phyloP scores from a whole-genome alignment of 768 basidiomycete genomes.

The Psilocybe azurescens region DNA sequence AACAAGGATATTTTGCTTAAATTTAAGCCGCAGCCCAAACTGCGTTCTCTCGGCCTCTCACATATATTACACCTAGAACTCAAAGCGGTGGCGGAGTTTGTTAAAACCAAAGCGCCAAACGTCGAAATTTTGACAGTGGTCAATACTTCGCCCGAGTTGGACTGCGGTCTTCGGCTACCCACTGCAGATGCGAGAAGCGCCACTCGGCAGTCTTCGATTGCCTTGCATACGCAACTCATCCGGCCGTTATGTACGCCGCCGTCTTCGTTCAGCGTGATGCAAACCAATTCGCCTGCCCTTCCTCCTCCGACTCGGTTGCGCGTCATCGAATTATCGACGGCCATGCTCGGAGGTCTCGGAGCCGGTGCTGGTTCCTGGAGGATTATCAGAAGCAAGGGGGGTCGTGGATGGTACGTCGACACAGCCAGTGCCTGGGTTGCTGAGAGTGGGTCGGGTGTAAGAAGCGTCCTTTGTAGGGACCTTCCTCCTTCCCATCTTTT shows the following conservation, averaged over 20 bases:
- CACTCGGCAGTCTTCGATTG: slow-evolving; percentile 69
- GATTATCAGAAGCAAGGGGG: slow-evolving; percentile 90
- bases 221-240: slow-evolving; percentile 79
- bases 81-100: slow-evolving; percentile 66
- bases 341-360: slow-evolving; percentile 74
- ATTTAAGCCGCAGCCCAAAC: slow-evolving; percentile 67
- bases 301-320: slow-evolving; percentile 76
- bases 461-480: slow-evolving; percentile 61
- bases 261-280: slow-evolving; percentile 63
- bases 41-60: slow-evolving; percentile 91
- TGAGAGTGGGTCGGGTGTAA: slow-evolving; percentile 37
- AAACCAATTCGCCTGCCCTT: slow-evolving; percentile 32
- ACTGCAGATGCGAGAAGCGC: slow-evolving; percentile 46
- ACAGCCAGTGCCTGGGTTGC: slow-evolving; percentile 83
- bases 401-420: slow-evolving; percentile 95
- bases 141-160: slow-evolving; percentile 77
- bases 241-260: slow-evolving; percentile 82
- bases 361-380: slow-evolving; percentile 87
- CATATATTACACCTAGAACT: slow-evolving; percentile 79
- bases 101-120: slow-evolving; percentile 68
- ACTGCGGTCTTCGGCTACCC: slow-evolving; percentile 52
- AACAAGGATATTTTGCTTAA: slow-evolving; percentile 58
- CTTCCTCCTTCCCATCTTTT: slow-evolving; percentile 67
- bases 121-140: slow-evolving; percentile 89
- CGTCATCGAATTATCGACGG: slow-evolving; percentile 83